Base-by-base conservation (phyloP, 2,329 filamentous ascomycete species). In the Fusarium kyushuense region DNA sequence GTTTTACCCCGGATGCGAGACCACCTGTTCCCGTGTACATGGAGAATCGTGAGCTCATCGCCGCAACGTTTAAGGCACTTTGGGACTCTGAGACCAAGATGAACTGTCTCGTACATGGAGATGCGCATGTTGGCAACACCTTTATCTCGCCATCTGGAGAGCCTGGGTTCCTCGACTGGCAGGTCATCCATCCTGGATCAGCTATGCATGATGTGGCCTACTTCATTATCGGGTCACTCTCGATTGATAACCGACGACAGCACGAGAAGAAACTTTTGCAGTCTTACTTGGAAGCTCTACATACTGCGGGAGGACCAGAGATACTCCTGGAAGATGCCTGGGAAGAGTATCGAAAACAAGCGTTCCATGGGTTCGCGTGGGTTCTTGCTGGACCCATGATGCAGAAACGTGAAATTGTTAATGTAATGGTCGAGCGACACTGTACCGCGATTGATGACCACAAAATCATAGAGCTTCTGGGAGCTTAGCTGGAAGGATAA, bases 81-180 rank as follows among this genome's bases (percentile, higher is more conserved):
- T 68, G 66, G 43, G 21, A 4, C 0, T 38, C 54, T 0, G 23
- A 65, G 13, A 42, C 40, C 1, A 68, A 29, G 13, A 8, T 63
- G 25, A 62, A 56, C 5, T 58, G 57, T 12, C 13, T 68, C 3
- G 30, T 56, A 1, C 66, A 63, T 12, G 57, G 66, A 3, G 61
- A 57, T 30, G 23, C 46, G 11, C 61, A 65, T 12, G 29, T 57
- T 0, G 56, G 64, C 1, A 68, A 65, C 12, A 68, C 56, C 0
- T 63, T 65, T 21, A 33, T 65, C 4, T 47, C 56, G 0, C 32
- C 56, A 0, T 2, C 21, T 3, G 47, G 64, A 43, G 51, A 68
- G 13, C 66, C 56, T 19, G 51, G 66, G 0, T 68, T 69, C 6
- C 42, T 69, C 5, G 66, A 69, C 30, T 69, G 61, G 55, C 66